Base-by-base conservation (phyloP, 176 grass and related monocot genomes). In the Secale cereale region DNA sequence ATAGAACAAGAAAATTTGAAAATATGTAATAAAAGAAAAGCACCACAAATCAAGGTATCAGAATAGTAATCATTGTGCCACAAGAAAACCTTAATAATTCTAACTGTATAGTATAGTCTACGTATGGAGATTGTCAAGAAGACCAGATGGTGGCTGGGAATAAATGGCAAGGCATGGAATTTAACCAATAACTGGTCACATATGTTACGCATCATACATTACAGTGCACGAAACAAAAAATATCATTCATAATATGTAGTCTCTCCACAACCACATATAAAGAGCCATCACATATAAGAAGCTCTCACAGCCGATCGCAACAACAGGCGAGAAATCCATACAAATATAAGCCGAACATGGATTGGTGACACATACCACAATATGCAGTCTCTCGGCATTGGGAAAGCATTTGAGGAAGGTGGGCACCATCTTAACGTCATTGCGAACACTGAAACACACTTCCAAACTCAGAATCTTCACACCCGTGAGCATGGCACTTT, bases 401-500 rank as follows among this genome's bases (percentile, higher is more conserved):
- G 76, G 70, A 45, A 86, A 86, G 50, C 76, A 86, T 86, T 11
- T 46, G 64, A 86, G 76, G 31, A 86, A 71, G 14, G 46, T 57
- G 12, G 46, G 63, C 35, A 86, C 13, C 76, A 79, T 78, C 64
- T 79, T 59, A 19, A 66, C 84, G 3, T 78, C 63, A 59, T 59
- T 43, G 4, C 64, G 19, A 36, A 40, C 48, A 23, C 76, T 35
- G 8, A 86, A 78, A 31, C 8, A 0, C 76, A 86, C 64, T 0
- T n/a, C 10, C 0, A 86, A 6, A 7, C 48, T 77, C 12, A 86
- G 46, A 11, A 71, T 45, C 65, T 62, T 79, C 6, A 80, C 36
- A 15, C 52, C 35, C 1, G 37, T 37, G 45, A 60, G 4, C 36
- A 63, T 59, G 26, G 23, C 40, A 6, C 11, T 46, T 68, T 37